A percentile compares a stretch with the other conserved stretches of the same genome.
Conservation (phyloP, 1,284 basidiomycete species). For the Athelia sp. region DNA sequence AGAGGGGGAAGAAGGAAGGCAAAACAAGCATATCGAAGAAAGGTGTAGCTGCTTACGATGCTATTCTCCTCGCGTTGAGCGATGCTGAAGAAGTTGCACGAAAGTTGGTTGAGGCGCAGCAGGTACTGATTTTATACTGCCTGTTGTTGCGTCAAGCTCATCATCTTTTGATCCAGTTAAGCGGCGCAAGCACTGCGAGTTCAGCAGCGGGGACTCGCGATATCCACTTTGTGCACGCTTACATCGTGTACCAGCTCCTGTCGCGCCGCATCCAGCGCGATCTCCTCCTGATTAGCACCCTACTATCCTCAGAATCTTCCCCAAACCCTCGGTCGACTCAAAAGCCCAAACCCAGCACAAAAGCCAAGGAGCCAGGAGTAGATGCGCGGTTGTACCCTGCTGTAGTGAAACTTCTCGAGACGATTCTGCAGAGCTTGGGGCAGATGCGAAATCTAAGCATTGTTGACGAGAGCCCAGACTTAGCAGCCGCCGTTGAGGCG, state of each 20-base stretch:
- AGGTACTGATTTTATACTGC: constrained; percentile 38
- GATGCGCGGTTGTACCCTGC: constrained; percentile 74
- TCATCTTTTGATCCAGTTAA: constrained; percentile 27
- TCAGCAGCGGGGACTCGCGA: constrained; percentile 52
- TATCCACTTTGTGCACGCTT: constrained; percentile 81
- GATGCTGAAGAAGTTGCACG: constrained; percentile 84
- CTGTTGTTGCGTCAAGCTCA: background rate
- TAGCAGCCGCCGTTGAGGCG: constrained; percentile 73
- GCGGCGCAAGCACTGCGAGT: constrained; percentile 30
- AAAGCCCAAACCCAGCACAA: constrained; percentile 24
- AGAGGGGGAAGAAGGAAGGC: constrained; percentile 29
- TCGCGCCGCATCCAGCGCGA: constrained; percentile 86
- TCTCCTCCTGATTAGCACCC: constrained; percentile 70
- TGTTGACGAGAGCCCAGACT: constrained; percentile 83
- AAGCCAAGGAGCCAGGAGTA: constrained; percentile 44
- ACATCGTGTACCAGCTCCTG: constrained; percentile 82
- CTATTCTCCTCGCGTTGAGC: constrained; percentile 74
- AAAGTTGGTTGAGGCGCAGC: constrained; percentile 77
- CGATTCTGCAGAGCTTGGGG: constrained; percentile 76
- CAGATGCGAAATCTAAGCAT: constrained; percentile 81
- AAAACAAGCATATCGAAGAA: constrained; percentile 56
- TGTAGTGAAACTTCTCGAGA: constrained; percentile 84
- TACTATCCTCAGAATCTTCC: constrained; percentile 34
- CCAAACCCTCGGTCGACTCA: constrained; percentile 19
- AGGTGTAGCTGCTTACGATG: constrained; percentile 79